Base-by-base conservation (phyloP, 192 early-diverging fungal genomes). In the Podila epigama region DNA sequence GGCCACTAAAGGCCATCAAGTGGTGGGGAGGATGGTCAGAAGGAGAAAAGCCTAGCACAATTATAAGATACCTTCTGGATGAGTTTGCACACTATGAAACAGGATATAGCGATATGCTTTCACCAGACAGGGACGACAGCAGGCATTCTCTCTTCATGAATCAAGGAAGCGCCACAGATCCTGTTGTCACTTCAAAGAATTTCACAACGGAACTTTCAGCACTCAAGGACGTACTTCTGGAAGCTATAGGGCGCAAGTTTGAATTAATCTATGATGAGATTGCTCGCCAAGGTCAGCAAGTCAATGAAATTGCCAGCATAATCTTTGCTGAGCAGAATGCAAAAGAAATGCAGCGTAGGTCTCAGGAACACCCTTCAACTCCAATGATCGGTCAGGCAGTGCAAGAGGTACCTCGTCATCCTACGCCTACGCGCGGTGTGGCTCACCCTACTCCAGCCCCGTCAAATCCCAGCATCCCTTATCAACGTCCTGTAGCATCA, bases 11-110 rank as follows among this genome's bases (percentile, higher is more conserved):
- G 58, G 58, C 58, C 8, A 7, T 3, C 58, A 60, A 40, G 58
- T 60, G 58, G 58, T 60, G 58, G 58, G 58, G 58, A 2, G 40
- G 58, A 5, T 60, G 58, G 58, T 60, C 58, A 15, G 41, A 40
- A 9, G 40, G 16, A 8, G 40, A 5, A 28, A 29, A 37, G 58
- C 11, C 2, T 3, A 28, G 27, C 8, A 25, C 39, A 8, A 60
- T 60, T 31, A 15, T 13, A 28, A 37, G 40, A 7, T 60, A 44
- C 15, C 28, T 60, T 20, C 11, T 58, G 11, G 58, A 60, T 31
- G 39, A 60, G 35, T 22, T 42, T 29, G 10, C 27, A 12, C 10
- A 25, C 11, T 58, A 39, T 22, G 55, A 36, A 34, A n/a, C 10
- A 6, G 28, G 29, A 20, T 58, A 39, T 36, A 34, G 31, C 25